phyloP scores from a whole-genome alignment of 1,139 yeast genomes.

The Magnusiomyces sp. region DNA sequence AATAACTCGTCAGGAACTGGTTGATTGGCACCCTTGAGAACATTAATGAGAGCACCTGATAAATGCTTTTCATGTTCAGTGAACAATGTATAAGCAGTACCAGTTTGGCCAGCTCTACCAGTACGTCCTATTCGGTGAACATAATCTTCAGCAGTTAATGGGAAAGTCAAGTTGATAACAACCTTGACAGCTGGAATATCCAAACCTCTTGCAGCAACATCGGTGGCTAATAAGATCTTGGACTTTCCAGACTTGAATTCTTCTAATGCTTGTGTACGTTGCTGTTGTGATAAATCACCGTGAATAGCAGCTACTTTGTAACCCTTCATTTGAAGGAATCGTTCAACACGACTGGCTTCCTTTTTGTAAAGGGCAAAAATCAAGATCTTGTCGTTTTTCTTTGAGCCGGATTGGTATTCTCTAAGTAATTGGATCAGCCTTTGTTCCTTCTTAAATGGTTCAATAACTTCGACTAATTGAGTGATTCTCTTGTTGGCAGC shows the following conservation, averaged over 20 bases:
- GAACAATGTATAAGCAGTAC: conserved; percentile 88
- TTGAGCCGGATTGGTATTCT: conserved; percentile 62
- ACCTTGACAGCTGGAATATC: conserved; percentile 97
- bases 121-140: conserved; percentile 98
- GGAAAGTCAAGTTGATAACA: conserved; percentile 93
- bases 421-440: conserved; percentile 61
- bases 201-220: conserved; percentile 97
- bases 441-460: conserved; percentile 74
- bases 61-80: conserved; percentile 96
- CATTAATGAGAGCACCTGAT: conserved; percentile 90
- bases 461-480: conserved; percentile 88
- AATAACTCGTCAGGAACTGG: conserved; percentile 93
- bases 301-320: conserved; percentile 87
- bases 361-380: conserved; percentile 93
- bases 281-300: conserved; percentile 89
- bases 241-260: conserved; percentile 77
- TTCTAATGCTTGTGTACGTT: conserved; percentile 80
- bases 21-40: conserved; percentile 88
- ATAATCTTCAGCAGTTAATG: conserved; percentile 94
- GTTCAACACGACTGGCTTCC: conserved; percentile 89
- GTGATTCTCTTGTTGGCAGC: conserved; percentile 89
- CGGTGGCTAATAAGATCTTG: conserved; percentile 82
- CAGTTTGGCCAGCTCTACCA: conserved; percentile 95
- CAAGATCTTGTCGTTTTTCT: conserved; percentile 64
- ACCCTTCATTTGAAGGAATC: conserved; percentile 60